Evolutionary conservation across 805 yeast genomes (phyloP), one percentile per base, ranked within the genome.

Genomic region (Naumovozyma castellii): DNA sequence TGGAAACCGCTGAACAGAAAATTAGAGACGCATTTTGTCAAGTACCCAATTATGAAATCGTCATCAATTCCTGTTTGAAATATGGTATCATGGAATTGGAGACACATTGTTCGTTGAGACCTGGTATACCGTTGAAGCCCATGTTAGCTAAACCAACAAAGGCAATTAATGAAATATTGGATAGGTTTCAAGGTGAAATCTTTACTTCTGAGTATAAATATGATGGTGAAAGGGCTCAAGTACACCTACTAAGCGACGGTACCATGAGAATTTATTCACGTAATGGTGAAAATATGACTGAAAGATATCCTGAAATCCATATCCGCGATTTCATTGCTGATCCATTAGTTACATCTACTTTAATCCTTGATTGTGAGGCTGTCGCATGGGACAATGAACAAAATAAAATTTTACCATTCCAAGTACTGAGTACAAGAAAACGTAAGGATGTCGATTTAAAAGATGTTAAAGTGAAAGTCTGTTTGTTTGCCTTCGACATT

Each of bases 71-170:
- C 2, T 79, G 86, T 1, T 57, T 82, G 43, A 66, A 77, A 33
- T 55, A 76, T 50, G 97, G 97, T 0, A 70, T 90, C 2, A 61
- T 69, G 49, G 68, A 81, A 29, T 56, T 92, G 32, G 65, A 73
- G 36, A 78, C 80, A 8, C 74, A 79, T 47, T 79, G 94, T 50
- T 77, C 76, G 31, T 65, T 92, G 45, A 78, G 80, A 8, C 95
- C 98, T 0, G 97, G 97, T 1, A 78, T 92, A 3, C 98, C 98
- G 0, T 68, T 92, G 50, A 90, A 88, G 57, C 98, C 98, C 1
- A 92, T 92, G 98, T 74, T 92, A 53, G 98, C 98, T 5, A 92
- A 90, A 57, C 98, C 98, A 2, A 90, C 97, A 0, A 90, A 92
- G 56, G 75, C 96, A 2, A 80, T 92, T 28, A 75, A 83, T n/a